Conservation (phyloP, 1,284 basidiomycete genomes). For the Phellinidium pouzarii region DNA sequence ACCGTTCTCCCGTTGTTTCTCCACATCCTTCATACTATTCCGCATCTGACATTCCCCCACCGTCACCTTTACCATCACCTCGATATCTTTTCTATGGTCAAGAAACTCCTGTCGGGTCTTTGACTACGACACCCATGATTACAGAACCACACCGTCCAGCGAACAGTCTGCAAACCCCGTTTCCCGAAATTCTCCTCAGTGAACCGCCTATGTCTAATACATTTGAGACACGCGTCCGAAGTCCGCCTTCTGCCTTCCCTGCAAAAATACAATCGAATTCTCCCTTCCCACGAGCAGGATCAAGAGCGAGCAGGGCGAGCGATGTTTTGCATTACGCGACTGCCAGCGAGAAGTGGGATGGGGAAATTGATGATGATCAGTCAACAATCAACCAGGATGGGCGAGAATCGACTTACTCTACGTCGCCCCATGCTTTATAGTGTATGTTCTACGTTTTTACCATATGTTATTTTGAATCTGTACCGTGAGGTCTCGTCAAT, state of each 20-base stretch:
- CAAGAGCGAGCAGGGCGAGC: constrained; percentile 23
- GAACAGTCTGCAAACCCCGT: constrained; percentile 22
- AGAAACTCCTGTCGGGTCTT: constrained; percentile 28
- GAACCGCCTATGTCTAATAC: constrained; percentile 24
- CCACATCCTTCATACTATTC: constrained; percentile 60
- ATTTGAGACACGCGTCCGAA: constrained; percentile 51
- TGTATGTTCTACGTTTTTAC: background rate
- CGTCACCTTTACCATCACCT: constrained; percentile 52
- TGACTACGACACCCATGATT: constrained; percentile 22
- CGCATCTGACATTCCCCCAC: constrained; percentile 52
- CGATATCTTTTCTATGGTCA: constrained; percentile 37
- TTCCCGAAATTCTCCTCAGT: constrained; percentile 14
- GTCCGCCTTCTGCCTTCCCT: constrained; percentile 21
- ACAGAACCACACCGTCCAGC: constrained; percentile 24
- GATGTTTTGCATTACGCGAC: constrained; percentile 33
- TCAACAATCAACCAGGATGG: background rate
- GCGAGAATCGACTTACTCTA: constrained; percentile 13
- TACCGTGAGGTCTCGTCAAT: background rate
- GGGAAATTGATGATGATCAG: background rate
- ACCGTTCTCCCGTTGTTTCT: constrained; percentile 25
- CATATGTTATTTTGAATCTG: background rate
- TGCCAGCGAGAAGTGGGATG: constrained; percentile 29
- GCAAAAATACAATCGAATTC: constrained; percentile 10
- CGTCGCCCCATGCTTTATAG: constrained; percentile 16
- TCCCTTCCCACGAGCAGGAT: constrained; percentile 3